Conservation (phyloP, 306 rosid genomes). For the Acacia crassicarpa region DNA sequence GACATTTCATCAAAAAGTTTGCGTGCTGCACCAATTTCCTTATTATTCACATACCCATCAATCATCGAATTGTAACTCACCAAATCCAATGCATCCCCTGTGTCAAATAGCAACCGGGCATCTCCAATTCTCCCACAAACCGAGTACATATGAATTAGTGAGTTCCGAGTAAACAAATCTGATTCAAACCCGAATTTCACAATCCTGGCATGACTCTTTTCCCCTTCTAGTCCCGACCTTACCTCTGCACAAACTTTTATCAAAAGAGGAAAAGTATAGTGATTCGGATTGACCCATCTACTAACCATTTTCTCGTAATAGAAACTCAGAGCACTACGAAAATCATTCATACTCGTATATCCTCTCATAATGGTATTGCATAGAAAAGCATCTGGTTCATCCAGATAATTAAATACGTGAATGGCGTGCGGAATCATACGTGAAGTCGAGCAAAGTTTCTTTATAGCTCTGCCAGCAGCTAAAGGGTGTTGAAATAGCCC, state of each 20-base stretch:
- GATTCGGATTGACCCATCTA: constrained; percentile 43
- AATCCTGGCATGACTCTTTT: constrained; percentile 48
- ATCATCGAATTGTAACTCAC: constrained; percentile 69
- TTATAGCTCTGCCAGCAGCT: constrained; percentile 44
- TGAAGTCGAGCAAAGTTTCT: constrained; percentile 51
- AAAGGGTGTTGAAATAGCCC: constrained; percentile 51
- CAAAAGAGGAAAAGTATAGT: constrained; percentile 62
- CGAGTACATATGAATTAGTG: constrained; percentile 55
- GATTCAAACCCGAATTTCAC: constrained; percentile 53
- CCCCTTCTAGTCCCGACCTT: constrained; percentile 33
- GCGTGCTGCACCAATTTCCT: constrained; percentile 38
- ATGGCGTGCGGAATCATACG: constrained; percentile 36
- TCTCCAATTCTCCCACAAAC: constrained; percentile 41
- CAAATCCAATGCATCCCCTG: constrained; percentile 49
- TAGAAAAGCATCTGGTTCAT: constrained; percentile 51
- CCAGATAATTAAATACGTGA: constrained; percentile 39
- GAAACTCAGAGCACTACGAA: constrained; percentile 39
- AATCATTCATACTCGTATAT: constrained; percentile 35
- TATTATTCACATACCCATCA: constrained; percentile 54
- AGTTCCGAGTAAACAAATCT: constrained; percentile 53
- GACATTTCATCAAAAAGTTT: constrained; percentile 51
- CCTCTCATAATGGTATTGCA: constrained; percentile 63
- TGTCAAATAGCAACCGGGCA: constrained; percentile 55
- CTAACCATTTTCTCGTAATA: constrained; percentile 49
- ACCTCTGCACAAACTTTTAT: constrained; percentile 45